A percentile compares a stretch with the other conserved stretches of the same genome.
phyloP scores from a whole-genome alignment of 2,329 filamentous ascomycete genomes.

The Fusarium decemcellulare region DNA sequence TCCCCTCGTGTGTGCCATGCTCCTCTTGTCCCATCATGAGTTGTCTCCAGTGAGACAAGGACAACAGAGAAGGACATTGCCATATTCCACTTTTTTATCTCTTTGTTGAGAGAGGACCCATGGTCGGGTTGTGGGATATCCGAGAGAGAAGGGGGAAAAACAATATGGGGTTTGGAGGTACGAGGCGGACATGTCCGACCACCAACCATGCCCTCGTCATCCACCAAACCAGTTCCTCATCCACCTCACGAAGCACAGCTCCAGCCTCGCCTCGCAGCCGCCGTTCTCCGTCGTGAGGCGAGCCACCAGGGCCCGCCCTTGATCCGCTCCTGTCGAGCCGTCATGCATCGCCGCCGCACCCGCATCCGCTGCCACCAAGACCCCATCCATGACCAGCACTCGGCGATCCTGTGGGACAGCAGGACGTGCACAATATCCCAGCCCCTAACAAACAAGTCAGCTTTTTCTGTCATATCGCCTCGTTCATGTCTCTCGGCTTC shows the following conservation, averaged over 20 bases:
- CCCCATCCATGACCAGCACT: constrained; percentile 39
- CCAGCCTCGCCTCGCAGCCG: constrained; percentile 39
- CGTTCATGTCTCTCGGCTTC: constrained; percentile 2
- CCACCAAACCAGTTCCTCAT: neutral
- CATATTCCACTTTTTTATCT: too few relatives aligned
- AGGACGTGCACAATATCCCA: constrained; percentile 43
- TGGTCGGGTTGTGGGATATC: too few relatives aligned
- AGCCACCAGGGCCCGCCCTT: constrained; percentile 36
- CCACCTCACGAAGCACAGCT: constrained; percentile 40
- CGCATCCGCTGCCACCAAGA: constrained; percentile 39
- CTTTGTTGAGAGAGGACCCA: too few relatives aligned
- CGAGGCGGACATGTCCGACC: neutral
- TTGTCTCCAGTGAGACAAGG: neutral
- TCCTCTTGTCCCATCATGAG: neutral
- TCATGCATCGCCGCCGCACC: constrained; percentile 29
- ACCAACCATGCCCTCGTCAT: too few relatives aligned
- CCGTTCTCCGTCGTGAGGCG: constrained; percentile 31
- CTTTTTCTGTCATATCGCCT: neutral
- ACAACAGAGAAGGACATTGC: neutral
- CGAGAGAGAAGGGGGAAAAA: neutral
- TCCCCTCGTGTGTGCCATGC: neutral
- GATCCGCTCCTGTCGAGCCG: constrained; percentile 21
- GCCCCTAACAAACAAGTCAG: constrained; percentile 36
- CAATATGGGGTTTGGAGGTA: neutral
- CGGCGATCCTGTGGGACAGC: constrained; percentile 37